phyloP scores from a whole-genome alignment of 345 rosid genomes.

The Rhodamnia rubescens region DNA sequence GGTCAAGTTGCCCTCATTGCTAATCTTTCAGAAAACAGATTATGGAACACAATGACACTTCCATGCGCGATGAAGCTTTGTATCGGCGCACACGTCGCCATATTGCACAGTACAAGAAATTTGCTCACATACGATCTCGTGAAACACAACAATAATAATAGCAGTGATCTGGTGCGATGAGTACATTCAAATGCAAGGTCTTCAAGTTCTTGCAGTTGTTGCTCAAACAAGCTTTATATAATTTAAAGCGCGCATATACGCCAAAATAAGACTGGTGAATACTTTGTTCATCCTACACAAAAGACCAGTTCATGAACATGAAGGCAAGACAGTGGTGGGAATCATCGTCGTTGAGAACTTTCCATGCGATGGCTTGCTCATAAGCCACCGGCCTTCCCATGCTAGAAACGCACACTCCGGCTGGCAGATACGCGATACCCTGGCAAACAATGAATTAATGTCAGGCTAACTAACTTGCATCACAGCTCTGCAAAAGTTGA shows the following conservation, averaged over 20 bases:
- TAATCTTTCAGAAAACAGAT: background rate
- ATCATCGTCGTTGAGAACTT: constrained; percentile 68
- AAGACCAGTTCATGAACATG: constrained; percentile 86
- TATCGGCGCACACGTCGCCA: background rate
- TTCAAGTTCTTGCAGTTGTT: background rate
- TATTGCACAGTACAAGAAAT: background rate
- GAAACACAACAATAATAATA: background rate
- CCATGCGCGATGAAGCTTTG: background rate
- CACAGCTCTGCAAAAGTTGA: background rate
- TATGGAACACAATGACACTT: background rate
- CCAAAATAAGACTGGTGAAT: background rate
- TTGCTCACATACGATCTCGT: background rate
- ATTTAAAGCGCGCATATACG: background rate
- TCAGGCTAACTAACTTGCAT: background rate
- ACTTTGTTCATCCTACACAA: constrained; percentile 26
- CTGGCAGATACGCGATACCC: constrained; percentile 70
- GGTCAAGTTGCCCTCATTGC: background rate
- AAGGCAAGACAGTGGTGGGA: constrained; percentile 69
- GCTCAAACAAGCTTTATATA: background rate
- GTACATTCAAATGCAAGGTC: background rate
- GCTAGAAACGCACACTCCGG: constrained; percentile 76
- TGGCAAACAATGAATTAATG: constrained; percentile 5
- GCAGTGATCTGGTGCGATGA: background rate
- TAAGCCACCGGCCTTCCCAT: constrained; percentile 85
- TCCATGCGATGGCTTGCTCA: constrained; percentile 80